Conservation (phyloP, 495 filamentous ascomycete genomes). For the Podospora australis region DNA sequence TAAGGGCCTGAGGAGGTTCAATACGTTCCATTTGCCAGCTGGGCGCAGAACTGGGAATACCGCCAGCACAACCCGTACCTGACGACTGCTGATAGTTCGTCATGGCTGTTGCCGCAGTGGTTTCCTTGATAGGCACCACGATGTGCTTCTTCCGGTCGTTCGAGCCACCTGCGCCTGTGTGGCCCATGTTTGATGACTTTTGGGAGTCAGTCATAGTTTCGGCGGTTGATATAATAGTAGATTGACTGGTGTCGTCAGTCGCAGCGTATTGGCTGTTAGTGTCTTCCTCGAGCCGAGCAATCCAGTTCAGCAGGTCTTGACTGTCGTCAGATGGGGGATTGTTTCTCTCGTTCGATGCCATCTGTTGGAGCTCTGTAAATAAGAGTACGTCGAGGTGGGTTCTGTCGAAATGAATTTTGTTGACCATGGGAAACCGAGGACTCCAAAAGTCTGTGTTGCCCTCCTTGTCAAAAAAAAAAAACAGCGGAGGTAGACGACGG, state of each 20-base stretch:
- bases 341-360: conserved; percentile 33
- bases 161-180: no score
- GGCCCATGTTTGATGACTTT: no score
- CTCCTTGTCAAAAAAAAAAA: conserved; percentile 41
- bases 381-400: conserved; percentile 36
- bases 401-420: conserved; percentile 43
- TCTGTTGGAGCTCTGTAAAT: conserved; percentile 38
- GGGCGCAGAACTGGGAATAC: no score
- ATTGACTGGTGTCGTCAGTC: conserved; percentile 20
- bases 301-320: conserved; percentile 51
- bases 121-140: no score
- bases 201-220: no score
- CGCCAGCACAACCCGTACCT: background rate
- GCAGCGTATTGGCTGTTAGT: conserved; percentile 29
- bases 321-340: conserved; percentile 29
- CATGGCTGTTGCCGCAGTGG: no score
- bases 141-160: no score
- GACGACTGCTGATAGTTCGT: background rate
- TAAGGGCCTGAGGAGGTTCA: no score
- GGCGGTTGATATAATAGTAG: conserved; percentile 7
- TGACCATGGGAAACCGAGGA: conserved; percentile 39
- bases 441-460: conserved; percentile 41
- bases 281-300: conserved; percentile 42
- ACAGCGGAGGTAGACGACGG: conserved; percentile 43
- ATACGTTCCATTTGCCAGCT: no score